Base-by-base conservation (phyloP, 768 basidiomycete species). In the Nidularia sp. region DNA sequence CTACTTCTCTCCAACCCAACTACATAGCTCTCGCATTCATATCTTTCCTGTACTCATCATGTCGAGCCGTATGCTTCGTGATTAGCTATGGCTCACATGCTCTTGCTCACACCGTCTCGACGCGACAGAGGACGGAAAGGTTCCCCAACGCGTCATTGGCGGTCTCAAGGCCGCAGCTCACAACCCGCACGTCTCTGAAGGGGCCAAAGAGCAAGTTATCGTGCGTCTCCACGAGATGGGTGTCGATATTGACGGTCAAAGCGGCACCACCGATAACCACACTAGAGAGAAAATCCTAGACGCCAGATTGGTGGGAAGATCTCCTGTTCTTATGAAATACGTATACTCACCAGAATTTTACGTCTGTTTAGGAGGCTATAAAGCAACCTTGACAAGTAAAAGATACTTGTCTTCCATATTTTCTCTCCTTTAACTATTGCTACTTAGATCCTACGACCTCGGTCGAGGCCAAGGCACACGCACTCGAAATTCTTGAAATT, bases 81-180 rank as follows among this genome's bases (percentile, higher is more conserved):
- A 18, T 45, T 45, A 18, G 9, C 44, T 12, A 39, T 39, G 36
- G 15, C 9, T 45, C 12, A 12, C 44, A 8, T 10, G 18, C 44
- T 10, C 22, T 13, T 9, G n/a, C 36, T 39, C 9, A 39, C 36
- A n/a, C 36, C 9, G 8, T 39, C 12, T 45, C 22, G 8, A 13
- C 44, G 36, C 35, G 13, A 18, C 8, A 25, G 12, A 4, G 29
- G 7, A 53, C 49, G 45, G 52, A n/a, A 68, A 68, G 47, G 57
- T 60, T 52, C 57, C 60, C 7, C 61, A 61, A 43, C 62, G 65
- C 7, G 62, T 68, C 41, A 59, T 74, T 25, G 79, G 77, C 1
- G 83, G 83, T 33, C 66, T 80, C 49, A 83, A 83, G 59, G 81
- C 82, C n/a, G 70, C 81, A 7, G 69, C 83, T 4, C 68, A 75